Base-by-base conservation (phyloP, 2,329 filamentous ascomycete genomes). In the Helicocarpus griseus region DNA sequence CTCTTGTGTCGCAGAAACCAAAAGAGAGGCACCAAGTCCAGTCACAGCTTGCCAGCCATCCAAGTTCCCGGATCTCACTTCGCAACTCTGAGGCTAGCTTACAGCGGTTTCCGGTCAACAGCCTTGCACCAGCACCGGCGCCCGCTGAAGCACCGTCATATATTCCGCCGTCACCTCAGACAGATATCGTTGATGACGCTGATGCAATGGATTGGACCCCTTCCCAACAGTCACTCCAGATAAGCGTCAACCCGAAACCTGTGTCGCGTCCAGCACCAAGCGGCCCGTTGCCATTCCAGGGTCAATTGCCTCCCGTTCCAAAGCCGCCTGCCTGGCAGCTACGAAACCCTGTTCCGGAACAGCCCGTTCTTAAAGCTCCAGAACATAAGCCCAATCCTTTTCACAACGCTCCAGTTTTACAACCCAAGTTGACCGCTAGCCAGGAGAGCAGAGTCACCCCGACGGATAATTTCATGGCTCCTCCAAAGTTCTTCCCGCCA, bases 131-230 rank as follows among this genome's bases (percentile, higher is more conserved):
- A 50, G 55, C 58, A 48, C 14, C 62, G 48, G 31, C 52, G 61
- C 43, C 54, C 60, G 19, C 55, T 56, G 13, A 53, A 57, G 29
- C 51, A 57, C 22, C 47, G 55, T 41, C 57, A n/a, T 52, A 61
- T 31, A 62, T 68, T 48, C 61, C 62, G 44, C 61, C 66, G 19
- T 70, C 69, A 19, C 68, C 67, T 48, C 68, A 69, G 13, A 65
- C 66, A 4, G 69, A 71, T 47, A 57, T 55, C 29, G 58, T 58
- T 24, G 60, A 63, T 33, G 56, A 58, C 21, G 61, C 58, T 17
- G 72, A 74, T 53, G 65, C 65, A 39, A 76, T 77, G 74, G 74
- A 77, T 54, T 77, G 74, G 74, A 72, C 70, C 31, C 74, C 74
- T n/a, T 71, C 72, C 33, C 65, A 70, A 38, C 62, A 67, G 49